Base-by-base conservation (phyloP, 805 yeast genomes). In the Wickerhamiella australiensis region DNA sequence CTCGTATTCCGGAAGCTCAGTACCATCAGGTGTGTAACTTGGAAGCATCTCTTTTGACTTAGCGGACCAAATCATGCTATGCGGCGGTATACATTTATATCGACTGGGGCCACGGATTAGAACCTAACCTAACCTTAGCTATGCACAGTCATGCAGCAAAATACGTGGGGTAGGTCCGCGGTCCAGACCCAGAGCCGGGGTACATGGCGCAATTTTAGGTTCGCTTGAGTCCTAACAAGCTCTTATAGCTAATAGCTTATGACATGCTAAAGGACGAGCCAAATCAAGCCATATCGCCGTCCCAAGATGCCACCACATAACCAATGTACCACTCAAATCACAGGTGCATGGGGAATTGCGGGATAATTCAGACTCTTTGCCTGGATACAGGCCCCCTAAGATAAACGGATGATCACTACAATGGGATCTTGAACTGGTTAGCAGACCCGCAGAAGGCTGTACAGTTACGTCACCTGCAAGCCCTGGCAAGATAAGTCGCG, bases 1-100 rank as follows among this genome's bases (percentile, higher is more conserved):
- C 0, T 73, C 47, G 61, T 85, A 85, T 0, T 52, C 50, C 1
- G 96, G 96, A 5, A 83, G 73, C 1, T 77, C 80, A 23, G 22
- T n/a, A 3, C 5, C 8, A 22, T 42, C 47, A 7, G 40, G 50
- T 17, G 29, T 46, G n/a, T 46, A 46, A 7, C 1, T 18, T 1
- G 44, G 50, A 2, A 26, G 41, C 44, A 41, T 23, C 9, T 15
- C 20, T 5, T 15, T 29, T 29, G 27, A 25, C 9, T 9, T 6
- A 9, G 9, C 27, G 27, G 27, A 25, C 9, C 27, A 9, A 25
- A 9, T 25, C 9, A 9, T 6, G 27, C 33, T 3, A 5, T n/a
- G n/a, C 33, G n/a, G 13, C 3, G 33, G 13, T n/a, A 11, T 29
- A 5, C 33, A 29, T 29, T 7, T 29, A 29, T 29, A 29, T 12